Base-by-base conservation (phyloP, 148 eudicot genomes). In the Cornus kousa region DNA sequence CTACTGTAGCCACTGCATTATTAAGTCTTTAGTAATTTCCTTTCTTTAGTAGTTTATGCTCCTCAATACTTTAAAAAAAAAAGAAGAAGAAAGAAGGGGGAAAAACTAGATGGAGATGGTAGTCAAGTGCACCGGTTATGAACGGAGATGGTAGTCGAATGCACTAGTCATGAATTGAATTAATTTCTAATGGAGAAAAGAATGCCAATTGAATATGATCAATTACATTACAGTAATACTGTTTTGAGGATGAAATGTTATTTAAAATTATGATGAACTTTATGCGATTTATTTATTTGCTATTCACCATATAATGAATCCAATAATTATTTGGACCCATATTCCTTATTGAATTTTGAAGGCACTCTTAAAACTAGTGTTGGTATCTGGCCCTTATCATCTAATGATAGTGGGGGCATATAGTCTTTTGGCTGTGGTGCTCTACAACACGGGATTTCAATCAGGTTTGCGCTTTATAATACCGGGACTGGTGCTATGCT, bases 361-460 rank as follows among this genome's bases (percentile, higher is more conserved):
- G 98, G 98, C 98, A 67, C 91, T 94, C 32, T 77, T 90, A 55
- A 94, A 89, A 85, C 93, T 94, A 77, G 94, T 91, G 77, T 78
- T 91, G 0, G 98, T 94, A 24, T 94, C 97, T 86, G 98, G 98
- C 73, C 97, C 98, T 83, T 92, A 92, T 80, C 98, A 94, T 88
- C 95, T 95, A 74, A 92, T 94, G 97, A 94, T 97, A 11, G 98
- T 97, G 9, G 98, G 98, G 67, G 97, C 98, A 82, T 94, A 94
- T 79, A 94, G 98, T 87, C 97, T 94, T 74, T 83, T 94, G 74
- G 98, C 98, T 77, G 98, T 94, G 32, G 98, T 94, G 70, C 91
- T 94, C 46, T 94, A 94, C 83, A 97, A 94, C 79, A 92, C 98
- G 98, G 46, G 98, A 94, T 82, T 94, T 94, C 82, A 94, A 92